Percentiles rank a stretch among this genome's conserved stretches.
phyloP scores from a whole-genome alignment of 2,329 filamentous ascomycete species.

The Calonectria leucothoes region DNA sequence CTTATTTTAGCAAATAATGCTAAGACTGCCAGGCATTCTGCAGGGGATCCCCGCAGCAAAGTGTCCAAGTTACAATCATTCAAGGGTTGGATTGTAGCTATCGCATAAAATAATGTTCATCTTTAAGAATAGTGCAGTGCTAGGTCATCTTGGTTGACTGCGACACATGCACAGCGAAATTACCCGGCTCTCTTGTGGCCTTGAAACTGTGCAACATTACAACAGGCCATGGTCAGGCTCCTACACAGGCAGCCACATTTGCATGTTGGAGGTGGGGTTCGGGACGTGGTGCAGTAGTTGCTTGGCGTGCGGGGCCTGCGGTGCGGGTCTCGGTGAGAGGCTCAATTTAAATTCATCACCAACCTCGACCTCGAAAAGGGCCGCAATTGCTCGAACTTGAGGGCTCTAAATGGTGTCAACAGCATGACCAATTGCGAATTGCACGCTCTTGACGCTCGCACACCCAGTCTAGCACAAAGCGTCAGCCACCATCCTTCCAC shows the following conservation, averaged over 20 bases:
- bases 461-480: neutral
- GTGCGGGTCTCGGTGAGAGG: constrained; percentile 6
- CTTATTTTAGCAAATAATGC: too few species aligned
- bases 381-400: neutral
- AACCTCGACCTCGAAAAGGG: neutral
- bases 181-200: neutral
- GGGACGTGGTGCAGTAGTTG: too few species aligned
- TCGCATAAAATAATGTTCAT: too few species aligned
- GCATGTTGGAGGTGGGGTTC: neutral
- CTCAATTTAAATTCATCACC: neutral
- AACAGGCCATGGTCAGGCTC: neutral
- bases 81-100: too few species aligned
- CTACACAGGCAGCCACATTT: neutral
- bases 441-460: neutral
- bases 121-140: neutral
- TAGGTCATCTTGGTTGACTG: neutral
- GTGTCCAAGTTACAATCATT: too few species aligned
- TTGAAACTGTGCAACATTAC: neutral
- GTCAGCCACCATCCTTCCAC: neutral
- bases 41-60: too few species aligned
- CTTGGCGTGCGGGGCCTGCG: too few species aligned
- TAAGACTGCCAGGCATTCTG: too few species aligned
- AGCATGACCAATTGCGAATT: neutral
- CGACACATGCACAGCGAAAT: neutral
- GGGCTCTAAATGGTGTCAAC: neutral